Evolutionary conservation across 495 filamentous ascomycete genomes (phyloP).

Genomic region (Cercophora samala): DNA sequence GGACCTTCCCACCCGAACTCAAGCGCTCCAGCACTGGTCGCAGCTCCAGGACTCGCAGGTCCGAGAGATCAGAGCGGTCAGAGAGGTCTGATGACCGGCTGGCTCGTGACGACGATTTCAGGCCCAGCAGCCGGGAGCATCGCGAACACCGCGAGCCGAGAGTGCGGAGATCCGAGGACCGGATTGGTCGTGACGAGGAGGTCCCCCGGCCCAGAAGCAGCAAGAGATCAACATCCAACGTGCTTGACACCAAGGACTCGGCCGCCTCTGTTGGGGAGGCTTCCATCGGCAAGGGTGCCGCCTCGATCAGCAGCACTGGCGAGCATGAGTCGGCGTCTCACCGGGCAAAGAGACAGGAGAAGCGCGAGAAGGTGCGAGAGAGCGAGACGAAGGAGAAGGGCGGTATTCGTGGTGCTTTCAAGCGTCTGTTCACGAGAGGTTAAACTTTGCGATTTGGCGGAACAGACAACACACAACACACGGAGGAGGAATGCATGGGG

Average conservation of each 20-base stretch:
- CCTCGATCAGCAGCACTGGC: constrained; percentile 20
- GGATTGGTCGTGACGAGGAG: constrained; percentile 8
- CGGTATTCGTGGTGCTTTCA: constrained; percentile 62
- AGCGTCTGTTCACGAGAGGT: constrained; percentile 31
- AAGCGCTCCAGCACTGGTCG: constrained; percentile 40
- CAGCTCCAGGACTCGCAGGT: constrained; percentile 7
- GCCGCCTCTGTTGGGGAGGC: constrained; percentile 20
- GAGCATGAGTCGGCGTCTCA: constrained; percentile 28
- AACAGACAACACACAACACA: background rate
- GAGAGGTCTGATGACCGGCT: constrained; percentile 24
- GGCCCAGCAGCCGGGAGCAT: constrained; percentile 19
- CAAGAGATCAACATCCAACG: constrained; percentile 13
- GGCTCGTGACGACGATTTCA: constrained; percentile 22
- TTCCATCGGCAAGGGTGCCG: constrained; percentile 10
- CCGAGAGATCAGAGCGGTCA: background rate
- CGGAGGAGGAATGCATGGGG: constrained; percentile 1
- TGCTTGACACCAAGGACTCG: constrained; percentile 23
- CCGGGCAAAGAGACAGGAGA: constrained; percentile 34
- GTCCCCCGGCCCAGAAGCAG: background rate
- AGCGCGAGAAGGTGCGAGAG: constrained; percentile 29
- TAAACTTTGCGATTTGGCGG: background rate
- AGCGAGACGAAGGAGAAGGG: constrained; percentile 73
- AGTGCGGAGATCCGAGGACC: constrained; percentile 19
- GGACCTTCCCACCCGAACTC: constrained; percentile 27
- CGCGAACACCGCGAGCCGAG: background rate